Evolutionary conservation across 106 monocot species (phyloP), one percentile per base, ranked within the genome.

Genomic region (Xerophyta viscosa): DNA sequence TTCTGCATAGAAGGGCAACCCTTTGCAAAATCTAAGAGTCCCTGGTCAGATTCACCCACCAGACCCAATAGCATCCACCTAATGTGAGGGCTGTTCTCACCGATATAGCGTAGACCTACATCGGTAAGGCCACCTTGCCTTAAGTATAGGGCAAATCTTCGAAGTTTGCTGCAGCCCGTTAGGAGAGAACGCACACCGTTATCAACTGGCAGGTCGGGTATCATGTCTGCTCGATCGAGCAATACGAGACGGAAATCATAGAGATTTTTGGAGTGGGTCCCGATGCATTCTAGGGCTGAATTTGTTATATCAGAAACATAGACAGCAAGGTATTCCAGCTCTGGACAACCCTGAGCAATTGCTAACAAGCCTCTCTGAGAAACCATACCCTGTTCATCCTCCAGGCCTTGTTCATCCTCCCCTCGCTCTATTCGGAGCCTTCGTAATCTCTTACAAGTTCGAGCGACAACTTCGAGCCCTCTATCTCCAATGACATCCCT

Each of bases 281-380:
- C 81, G 15, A 88, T 31, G 22, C 75, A 46, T 59, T 88, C 88
- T 17, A 94, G 29, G 3, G 88, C 84, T 11, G 72, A 63, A 62
- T 94, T 88, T 9, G 61, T 70, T 31, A 88, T 88, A 56, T 94
- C 94, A 7, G 84, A 96, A 8, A 79, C 84, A 58, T 96, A 96
- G 5, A 79, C 76, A 18, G 94, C 84, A 4, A 96, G 64, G 54
- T 96, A 88, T 52, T 85, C 84, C 46, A 89, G 60, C 52, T 85
- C 76, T 8, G 54, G 68, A 57, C 85, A 96, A 22, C 96, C 96
- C 21, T 67, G 62, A 15, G 96, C 82, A 44, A 96, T 15, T 25
- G 75, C 64, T 6, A 64, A 72, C 26, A 96, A 53, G 41, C 89
- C 89, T 46, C 64, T 82, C 30, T 88, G 96, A 4, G 96, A 72